Percentiles rank a stretch among this genome's conserved stretches.
Conservation (phyloP, 768 basidiomycete species). For the Boletus coccyginus region DNA sequence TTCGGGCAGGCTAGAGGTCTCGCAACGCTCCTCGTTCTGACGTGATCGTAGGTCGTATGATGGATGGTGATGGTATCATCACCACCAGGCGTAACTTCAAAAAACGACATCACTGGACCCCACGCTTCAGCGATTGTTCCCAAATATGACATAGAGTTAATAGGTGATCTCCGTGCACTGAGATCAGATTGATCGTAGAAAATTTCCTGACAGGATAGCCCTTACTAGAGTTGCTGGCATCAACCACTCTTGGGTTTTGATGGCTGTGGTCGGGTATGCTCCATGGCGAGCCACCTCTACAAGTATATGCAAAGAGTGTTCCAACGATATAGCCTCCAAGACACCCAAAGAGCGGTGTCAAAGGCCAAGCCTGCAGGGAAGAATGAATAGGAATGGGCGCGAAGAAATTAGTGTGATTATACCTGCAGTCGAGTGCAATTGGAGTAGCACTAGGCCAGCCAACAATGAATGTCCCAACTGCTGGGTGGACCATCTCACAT, state of each 20-base stretch:
- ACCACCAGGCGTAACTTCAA: conserved; percentile 67
- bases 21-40: conserved; percentile 85
- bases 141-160: conserved; percentile 72
- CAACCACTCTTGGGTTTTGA: conserved; percentile 24
- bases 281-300: conserved; percentile 42
- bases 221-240: conserved; percentile 3
- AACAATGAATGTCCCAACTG: conserved; percentile 67
- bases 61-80: not conserved
- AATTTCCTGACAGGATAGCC: not conserved
- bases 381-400: not conserved
- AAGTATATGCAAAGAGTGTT: conserved; percentile 51
- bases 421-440: conserved; percentile 96
- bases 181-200: conserved; percentile 21
- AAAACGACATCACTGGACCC: conserved; percentile 69
- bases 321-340: conserved; percentile 65
- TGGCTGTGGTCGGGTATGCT: conserved; percentile 30
- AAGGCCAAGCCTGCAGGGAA: no score
- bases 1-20: conserved; percentile 89
- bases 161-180: conserved; percentile 71
- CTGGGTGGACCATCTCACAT: conserved; percentile 75
- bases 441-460: conserved; percentile 81
- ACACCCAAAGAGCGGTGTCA: conserved; percentile 70
- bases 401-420: conserved; percentile 20
- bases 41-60: conserved; percentile 27
- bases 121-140: conserved; percentile 72